Evolutionary conservation across 257 asterid genomes (phyloP).

Genomic region (Jaltomata sinuosa): DNA sequence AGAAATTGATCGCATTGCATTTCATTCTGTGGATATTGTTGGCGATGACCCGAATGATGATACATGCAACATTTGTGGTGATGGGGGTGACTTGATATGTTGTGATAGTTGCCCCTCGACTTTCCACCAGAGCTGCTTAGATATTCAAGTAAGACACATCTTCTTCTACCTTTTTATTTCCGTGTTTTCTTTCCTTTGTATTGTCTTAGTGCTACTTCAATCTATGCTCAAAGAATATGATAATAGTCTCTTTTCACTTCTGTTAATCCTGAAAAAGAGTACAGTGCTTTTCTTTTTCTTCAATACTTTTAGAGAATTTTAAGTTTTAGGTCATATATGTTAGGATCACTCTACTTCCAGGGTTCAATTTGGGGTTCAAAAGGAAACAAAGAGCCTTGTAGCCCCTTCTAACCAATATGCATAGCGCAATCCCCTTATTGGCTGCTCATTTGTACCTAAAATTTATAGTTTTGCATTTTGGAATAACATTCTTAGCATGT

Average conservation of each 20-base stretch:
- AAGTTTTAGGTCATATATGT: not conserved
- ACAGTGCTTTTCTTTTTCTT: not conserved
- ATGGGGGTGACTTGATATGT: conserved; percentile 93
- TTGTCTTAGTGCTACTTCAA: not conserved
- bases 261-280: not conserved
- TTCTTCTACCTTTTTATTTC: not conserved
- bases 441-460: not conserved
- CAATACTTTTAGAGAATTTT: not conserved
- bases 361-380: not conserved
- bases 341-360: not conserved
- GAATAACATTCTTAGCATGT: not conserved
- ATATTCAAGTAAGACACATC: conserved; percentile 46
- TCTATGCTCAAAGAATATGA: not conserved
- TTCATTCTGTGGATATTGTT: conserved; percentile 57
- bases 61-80: conserved; percentile 88
- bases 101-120: conserved; percentile 97
- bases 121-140: conserved; percentile 82
- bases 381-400: not conserved
- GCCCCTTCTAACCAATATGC: not conserved
- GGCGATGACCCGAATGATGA: conserved; percentile 88
- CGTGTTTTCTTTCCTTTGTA: not conserved
- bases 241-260: not conserved
- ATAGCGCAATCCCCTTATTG: not conserved
- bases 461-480: not conserved
- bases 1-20: conserved; percentile 36